Evolutionary conservation across 495 filamentous ascomycete species (phyloP).

Genomic region (Stereocaulon alpinum): DNA sequence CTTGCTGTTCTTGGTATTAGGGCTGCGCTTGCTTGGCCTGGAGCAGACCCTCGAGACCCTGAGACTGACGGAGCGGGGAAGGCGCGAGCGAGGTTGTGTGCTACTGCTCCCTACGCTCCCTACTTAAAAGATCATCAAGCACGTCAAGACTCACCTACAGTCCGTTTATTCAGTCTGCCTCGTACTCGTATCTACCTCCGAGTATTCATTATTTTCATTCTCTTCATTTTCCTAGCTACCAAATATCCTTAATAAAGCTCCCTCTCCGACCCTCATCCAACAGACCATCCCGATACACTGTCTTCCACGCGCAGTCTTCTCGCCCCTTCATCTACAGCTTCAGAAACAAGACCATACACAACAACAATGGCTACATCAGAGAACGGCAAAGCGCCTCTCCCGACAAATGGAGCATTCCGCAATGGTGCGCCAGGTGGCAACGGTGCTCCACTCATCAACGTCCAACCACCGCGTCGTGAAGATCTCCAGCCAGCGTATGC

Average conservation of each 20-base stretch:
- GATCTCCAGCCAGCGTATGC: conserved; percentile 91
- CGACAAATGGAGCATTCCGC: conserved; percentile 16
- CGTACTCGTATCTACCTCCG: conserved; percentile 5
- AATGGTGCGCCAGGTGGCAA: conserved; percentile 10
- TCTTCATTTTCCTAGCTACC: not conserved
- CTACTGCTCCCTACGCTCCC: not conserved
- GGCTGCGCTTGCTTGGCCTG: conserved; percentile 4
- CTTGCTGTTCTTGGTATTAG: conserved; percentile 12
- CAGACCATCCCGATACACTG: not conserved
- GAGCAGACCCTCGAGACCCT: too few species aligned
- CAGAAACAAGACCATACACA: not conserved
- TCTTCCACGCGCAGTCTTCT: conserved; percentile 17
- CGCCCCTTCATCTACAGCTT: conserved; percentile 8
- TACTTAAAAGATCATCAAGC: conserved; percentile 13
- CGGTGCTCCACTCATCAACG: conserved; percentile 45
- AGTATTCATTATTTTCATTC: not conserved
- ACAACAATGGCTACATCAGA: conserved; percentile 19
- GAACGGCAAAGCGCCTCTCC: conserved; percentile 36
- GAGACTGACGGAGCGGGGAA: not conserved
- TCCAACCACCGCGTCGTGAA: conserved; percentile 68
- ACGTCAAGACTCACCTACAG: conserved; percentile 6
- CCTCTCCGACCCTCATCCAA: not conserved
- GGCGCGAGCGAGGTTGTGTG: not conserved
- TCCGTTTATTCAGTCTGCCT: not conserved
- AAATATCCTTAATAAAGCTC: not conserved